Base-by-base conservation (phyloP, 495 filamentous ascomycete species). In the Aspergillus hancockii region DNA sequence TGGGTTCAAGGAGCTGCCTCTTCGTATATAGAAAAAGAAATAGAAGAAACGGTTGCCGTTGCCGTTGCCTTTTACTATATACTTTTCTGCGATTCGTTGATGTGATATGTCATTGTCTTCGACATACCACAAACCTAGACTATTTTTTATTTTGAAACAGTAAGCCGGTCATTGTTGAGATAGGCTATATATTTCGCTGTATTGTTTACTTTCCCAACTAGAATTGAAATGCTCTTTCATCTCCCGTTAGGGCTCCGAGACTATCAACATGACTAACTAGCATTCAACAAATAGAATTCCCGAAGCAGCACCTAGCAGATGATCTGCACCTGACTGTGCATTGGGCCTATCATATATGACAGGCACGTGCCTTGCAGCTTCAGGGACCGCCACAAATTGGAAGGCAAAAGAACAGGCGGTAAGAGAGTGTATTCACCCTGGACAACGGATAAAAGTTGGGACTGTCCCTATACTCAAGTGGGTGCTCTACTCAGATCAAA, bases 321-420 rank as follows among this genome's bases (percentile, higher is more conserved):
- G 43, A 47, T 47, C 43, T 47, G 43, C 43, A 47, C 13, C 18
- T 47, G 43, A 47, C 21, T 47, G 10, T 40, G 21, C 18, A 21
- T 18, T 45, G 8, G 18, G 8, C 9, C 43, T 47, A 19, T 45
- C 41, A 45, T 45, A 47, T 47, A 47, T 47, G 43, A 47, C 43
- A 23, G 43, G 21, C 43, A 47, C 43, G 43, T 47, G 43, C 43
- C 43, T 47, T 47, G 43, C 43, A 47, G 43, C 21, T 47, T 5
- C 14, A 28, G 25, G 25, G 25, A 28, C 25, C 25, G 25, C 25
- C 7, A n/a, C 7, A 28, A 28, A 28, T 3, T 28, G 25, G 25
- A 28, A 28, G 25, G 16, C 2, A 41, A 6, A 6, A 23, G 13
- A 47, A 47, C 43, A 22, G 23, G 43, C 43, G 43, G 43, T 47